A percentile compares a stretch with the other conserved stretches of the same genome.
These are phyloP conservation scores for Austroboletus eburneus DNA, from an alignment of 768 basidiomycete genomes.

Conservation along the genomic window DNA sequence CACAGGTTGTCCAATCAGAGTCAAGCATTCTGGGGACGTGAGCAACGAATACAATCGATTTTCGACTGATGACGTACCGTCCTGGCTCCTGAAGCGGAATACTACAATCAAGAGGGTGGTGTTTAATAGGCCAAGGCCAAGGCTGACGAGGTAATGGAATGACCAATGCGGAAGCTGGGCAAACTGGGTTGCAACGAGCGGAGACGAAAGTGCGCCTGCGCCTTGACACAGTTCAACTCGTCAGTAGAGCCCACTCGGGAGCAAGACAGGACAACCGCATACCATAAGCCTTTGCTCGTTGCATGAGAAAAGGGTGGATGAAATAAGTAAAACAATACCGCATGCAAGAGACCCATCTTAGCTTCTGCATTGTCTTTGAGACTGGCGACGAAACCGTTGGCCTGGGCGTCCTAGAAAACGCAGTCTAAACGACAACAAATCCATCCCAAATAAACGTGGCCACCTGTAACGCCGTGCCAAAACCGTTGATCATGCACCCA, in stretches of 20 bases:
- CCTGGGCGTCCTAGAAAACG: slow-evolving; percentile 40
- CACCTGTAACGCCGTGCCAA: slow-evolving; percentile 46
- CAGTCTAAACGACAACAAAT: background rate
- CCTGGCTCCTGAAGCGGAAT: slow-evolving; percentile 68
- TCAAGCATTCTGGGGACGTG: slow-evolving; percentile 44
- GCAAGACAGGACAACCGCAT: background rate
- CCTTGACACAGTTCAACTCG: slow-evolving; percentile 41
- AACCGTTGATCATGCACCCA: slow-evolving; percentile 39
- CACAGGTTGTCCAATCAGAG: slow-evolving; percentile 46
- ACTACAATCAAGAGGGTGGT: slow-evolving; percentile 46
- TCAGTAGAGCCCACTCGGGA: background rate
- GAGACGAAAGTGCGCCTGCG: slow-evolving; percentile 60
- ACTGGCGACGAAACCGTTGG: slow-evolving; percentile 43
- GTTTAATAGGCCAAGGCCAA: slow-evolving; percentile 63
- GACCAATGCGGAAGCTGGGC: slow-evolving; percentile 28
- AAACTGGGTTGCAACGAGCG: slow-evolving; percentile 81
- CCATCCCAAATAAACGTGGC: background rate
- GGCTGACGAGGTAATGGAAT: slow-evolving; percentile 45
- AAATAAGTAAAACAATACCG: no score
- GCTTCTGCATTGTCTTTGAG: slow-evolving; percentile 35
- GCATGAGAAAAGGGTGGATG: no score
- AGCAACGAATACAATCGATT: background rate
- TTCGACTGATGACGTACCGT: slow-evolving; percentile 44
- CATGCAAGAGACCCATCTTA: slow-evolving; percentile 41
- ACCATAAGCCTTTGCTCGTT: slow-evolving; percentile 31